Evolutionary conservation across 1,284 basidiomycete genomes (phyloP).

Genomic region (Leccinum fallax): DNA sequence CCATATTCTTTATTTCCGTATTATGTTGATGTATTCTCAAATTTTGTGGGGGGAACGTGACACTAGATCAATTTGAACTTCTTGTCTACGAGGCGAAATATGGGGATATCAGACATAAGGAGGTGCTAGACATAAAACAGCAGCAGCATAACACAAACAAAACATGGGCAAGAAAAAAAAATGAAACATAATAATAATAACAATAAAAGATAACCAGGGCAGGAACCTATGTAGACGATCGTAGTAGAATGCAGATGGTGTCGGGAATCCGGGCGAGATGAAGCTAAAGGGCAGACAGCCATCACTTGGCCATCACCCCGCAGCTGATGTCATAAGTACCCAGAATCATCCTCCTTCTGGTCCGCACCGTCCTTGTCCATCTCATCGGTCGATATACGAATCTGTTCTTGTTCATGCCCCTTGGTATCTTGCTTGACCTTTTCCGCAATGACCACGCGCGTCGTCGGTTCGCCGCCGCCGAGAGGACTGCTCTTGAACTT

Average conservation of each 20-base stretch:
- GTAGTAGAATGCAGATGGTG: too few species aligned
- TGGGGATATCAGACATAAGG: not conserved
- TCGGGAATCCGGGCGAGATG: not conserved
- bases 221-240: too few species aligned
- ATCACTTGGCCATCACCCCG: not conserved
- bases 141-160: slow-evolving; percentile 10
- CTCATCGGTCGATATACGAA: slow-evolving; percentile 27
- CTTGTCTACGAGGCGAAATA: not conserved
- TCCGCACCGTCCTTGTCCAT: slow-evolving; percentile 21
- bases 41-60: not conserved
- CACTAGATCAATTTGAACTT: not conserved
- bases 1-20: too few species aligned
- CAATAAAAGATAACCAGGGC: too few species aligned
- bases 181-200: not conserved
- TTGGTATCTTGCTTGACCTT: slow-evolving; percentile 38
- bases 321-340: slow-evolving; percentile 26
- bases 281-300: not conserved
- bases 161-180: not conserved
- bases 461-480: slow-evolving; percentile 40
- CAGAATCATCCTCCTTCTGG: slow-evolving; percentile 31
- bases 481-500: slow-evolving; percentile 73
- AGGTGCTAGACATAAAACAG: not conserved
- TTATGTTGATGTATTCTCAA: not conserved
- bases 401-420: slow-evolving; percentile 19
- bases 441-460: slow-evolving; percentile 46